Percentiles rank a stretch among this genome's conserved stretches.
phyloP scores from a whole-genome alignment of 352 stramenopile species.

The Pythium aquatile region DNA sequence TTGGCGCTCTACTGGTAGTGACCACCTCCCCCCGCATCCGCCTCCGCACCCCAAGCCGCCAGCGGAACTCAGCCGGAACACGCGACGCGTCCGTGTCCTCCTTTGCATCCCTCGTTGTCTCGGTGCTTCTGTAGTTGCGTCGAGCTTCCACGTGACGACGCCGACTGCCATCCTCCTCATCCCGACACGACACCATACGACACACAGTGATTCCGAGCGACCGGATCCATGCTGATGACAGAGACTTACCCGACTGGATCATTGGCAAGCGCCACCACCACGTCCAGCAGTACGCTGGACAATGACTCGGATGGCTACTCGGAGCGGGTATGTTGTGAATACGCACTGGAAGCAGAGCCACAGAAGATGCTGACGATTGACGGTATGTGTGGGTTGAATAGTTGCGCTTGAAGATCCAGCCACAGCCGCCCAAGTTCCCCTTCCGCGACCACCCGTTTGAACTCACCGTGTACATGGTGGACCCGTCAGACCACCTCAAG shows the following conservation, averaged over 20 bases:
- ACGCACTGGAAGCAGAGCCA: neutral
- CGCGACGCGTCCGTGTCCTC: constrained; percentile 1
- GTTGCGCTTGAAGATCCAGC: constrained; percentile 83
- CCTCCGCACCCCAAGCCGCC: constrained; percentile 14
- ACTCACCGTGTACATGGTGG: constrained; percentile 86
- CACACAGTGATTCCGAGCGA: neutral
- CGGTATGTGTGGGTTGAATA: constrained; percentile 16
- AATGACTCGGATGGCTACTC: constrained; percentile 53
- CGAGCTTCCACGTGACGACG: neutral
- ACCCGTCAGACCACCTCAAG: constrained; percentile 76
- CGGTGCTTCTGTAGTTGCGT: neutral
- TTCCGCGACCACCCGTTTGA: constrained; percentile 87
- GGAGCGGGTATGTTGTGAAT: constrained; percentile 38
- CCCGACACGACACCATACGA: neutral
- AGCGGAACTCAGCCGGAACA: constrained; percentile 29
- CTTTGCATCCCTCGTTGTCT: neutral
- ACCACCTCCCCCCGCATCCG: neutral
- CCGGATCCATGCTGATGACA: constrained; percentile 57
- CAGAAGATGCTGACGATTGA: neutral
- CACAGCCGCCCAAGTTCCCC: constrained; percentile 80
- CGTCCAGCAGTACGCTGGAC: constrained; percentile 37
- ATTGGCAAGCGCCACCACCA: constrained; percentile 24
- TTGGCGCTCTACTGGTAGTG: neutral
- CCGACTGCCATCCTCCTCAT: neutral
- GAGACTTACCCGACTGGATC: constrained; percentile 48